phyloP scores from a whole-genome alignment of 2,329 filamentous ascomycete genomes.

The Xylariaceae sp. region DNA sequence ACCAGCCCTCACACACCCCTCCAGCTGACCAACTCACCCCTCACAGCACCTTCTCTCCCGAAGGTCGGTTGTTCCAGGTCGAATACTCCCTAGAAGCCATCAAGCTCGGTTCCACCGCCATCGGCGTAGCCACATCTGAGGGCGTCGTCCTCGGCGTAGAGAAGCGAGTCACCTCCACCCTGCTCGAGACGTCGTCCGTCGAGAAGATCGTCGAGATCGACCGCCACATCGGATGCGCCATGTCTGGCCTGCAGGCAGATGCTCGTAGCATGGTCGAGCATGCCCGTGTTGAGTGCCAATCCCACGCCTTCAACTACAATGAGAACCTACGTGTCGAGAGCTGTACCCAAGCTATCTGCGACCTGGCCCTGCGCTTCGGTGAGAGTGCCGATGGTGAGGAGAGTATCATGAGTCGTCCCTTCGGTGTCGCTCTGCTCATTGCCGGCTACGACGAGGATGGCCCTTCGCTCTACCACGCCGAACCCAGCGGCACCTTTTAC shows the following conservation, averaged over 20 bases:
- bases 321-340: conserved; percentile 93
- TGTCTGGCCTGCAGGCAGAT: conserved; percentile 96
- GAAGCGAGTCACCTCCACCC: conserved; percentile 96
- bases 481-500: conserved; percentile 98
- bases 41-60: conserved; percentile 92
- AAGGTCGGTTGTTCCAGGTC: conserved; percentile 99
- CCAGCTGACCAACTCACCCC: conserved; percentile 9
- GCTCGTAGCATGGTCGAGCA: conserved; percentile 98
- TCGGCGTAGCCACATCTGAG: conserved; percentile 92
- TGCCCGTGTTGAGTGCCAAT: conserved; percentile 95
- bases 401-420: conserved; percentile 97
- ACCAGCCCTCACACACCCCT: not conserved
- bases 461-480: conserved; percentile 94
- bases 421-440: conserved; percentile 94
- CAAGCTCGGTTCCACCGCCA: conserved; percentile 97
- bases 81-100: conserved; percentile 99
- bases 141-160: conserved; percentile 96
- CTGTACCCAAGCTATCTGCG: conserved; percentile 98
- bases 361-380: conserved; percentile 91
- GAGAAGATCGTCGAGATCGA: conserved; percentile 99
- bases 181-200: conserved; percentile 95
- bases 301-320: conserved; percentile 96
- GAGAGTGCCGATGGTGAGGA: conserved; percentile 97
- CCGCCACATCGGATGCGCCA: conserved; percentile 97
- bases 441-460: conserved; percentile 97